Evolutionary conservation across 352 stramenopile species (phyloP), one percentile per base, ranked within the genome.

Genomic region (Phytopythium litorale): DNA sequence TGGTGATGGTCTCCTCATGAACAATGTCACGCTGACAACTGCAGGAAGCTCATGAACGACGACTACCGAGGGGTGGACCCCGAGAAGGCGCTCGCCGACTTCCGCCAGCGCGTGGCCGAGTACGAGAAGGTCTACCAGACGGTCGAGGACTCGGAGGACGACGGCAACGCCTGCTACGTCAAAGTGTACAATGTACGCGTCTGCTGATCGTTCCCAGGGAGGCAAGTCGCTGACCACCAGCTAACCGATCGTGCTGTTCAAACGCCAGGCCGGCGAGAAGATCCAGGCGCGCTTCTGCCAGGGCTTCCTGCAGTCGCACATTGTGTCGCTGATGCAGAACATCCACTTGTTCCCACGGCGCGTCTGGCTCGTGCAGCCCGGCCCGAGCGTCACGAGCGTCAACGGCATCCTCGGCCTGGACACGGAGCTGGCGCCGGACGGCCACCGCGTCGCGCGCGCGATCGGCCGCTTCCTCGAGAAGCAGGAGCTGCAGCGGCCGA

Each of bases 51-150:
- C 19, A 66, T 65, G 33, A 98, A 96, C 62, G 91, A 88, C 56
- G 95, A 98, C 78, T 98, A 98, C 80, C 71, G 76, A 38, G 81
- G 72, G 32, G 91, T 94, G 66, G 76, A 92, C 53, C 70, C 81
- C 4, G 83, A 97, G 58, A 76, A 90, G 60, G 93, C 92, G 18
- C 80, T 98, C 42, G 73, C 65, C 28, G 95, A 98, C 71, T 91
- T 98, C 45, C 72, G 78, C 5, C 74, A 89, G 51, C 87, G 95
- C 42, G 89, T 97, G 8, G 69, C 72, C 57, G 96, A 98, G 72
- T 98, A 98, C 69, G 83, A 97, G 64, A 93, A 97, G 49, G 79
- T 93, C 38, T 97, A 98, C 68, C 88, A 98, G 67, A 92, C 91
- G 3, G 78, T 98, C 9, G 91, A 97, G 50, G 92, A 98, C 70